Percentiles rank a stretch among this genome's conserved stretches.
Evolutionary conservation across 768 basidiomycete species (phyloP).

Genomic region (Rhodotorula paludigena): DNA sequence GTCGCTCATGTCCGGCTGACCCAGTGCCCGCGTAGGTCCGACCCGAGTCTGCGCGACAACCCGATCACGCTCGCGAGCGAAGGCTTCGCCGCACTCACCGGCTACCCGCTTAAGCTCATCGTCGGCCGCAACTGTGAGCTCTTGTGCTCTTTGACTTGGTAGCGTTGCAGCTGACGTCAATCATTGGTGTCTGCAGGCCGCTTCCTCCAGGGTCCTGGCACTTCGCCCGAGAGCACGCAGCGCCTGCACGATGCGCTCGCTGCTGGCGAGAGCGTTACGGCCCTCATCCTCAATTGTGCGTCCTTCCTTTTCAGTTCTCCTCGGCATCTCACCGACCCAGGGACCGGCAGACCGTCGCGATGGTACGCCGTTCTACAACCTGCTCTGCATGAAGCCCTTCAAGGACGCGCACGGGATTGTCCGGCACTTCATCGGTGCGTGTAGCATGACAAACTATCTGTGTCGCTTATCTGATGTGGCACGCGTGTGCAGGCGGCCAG

Average conservation of each 20-base stretch:
- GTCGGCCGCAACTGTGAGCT: slow-evolving; percentile 30
- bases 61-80: slow-evolving; percentile 24
- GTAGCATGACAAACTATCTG: no score
- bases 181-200: no score
- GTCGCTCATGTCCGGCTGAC: not conserved
- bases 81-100: slow-evolving; percentile 24
- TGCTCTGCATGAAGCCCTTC: slow-evolving; percentile 14
- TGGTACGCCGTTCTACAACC: slow-evolving; percentile 17
- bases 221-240: slow-evolving; percentile 7
- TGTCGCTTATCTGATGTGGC: not conserved
- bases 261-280: slow-evolving; percentile 12
- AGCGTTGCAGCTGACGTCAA: not conserved
- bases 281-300: slow-evolving; percentile 28
- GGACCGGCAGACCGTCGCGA: slow-evolving; percentile 7
- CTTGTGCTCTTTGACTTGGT: not conserved
- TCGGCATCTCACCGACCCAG: fast-evolving
- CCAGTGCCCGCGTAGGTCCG: not conserved
- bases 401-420: slow-evolving; percentile 1
- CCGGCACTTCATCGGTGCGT: slow-evolving; percentile 17
- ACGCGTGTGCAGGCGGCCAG: slow-evolving; percentile 2
- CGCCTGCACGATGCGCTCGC: slow-evolving; percentile 20
- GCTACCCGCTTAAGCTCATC: slow-evolving; percentile 12
- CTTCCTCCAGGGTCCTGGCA: slow-evolving; percentile 32
- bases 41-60: slow-evolving; percentile 20
- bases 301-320: not conserved